phyloP scores from a whole-genome alignment of 345 rosid species.

The Eutrema yunnanense region DNA sequence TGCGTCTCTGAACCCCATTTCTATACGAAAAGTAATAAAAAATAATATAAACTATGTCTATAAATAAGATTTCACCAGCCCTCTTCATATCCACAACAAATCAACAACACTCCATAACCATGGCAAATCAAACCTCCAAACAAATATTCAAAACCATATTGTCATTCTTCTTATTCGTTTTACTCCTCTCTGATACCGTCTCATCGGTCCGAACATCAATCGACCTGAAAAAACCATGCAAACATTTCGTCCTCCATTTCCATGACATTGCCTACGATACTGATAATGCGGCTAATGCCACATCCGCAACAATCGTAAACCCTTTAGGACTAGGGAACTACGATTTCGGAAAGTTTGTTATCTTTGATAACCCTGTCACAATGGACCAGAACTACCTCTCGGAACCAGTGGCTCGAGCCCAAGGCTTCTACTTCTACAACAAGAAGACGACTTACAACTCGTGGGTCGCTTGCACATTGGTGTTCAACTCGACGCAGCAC shows the following conservation, averaged over 20 bases:
- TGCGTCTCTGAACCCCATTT: background rate
- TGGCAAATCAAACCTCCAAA: background rate
- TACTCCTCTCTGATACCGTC: background rate
- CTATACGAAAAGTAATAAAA: background rate
- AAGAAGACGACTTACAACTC: conserved; percentile 29
- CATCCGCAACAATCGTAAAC: background rate
- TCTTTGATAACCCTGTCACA: conserved; percentile 53
- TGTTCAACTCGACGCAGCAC: conserved; percentile 49
- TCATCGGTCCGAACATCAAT: background rate
- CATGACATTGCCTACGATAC: background rate
- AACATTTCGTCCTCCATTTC: background rate
- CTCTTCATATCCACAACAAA: background rate
- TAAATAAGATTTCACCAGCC: background rate
- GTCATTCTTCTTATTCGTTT: background rate
- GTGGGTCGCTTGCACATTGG: conserved; percentile 46
- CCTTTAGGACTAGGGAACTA: conserved; percentile 24
- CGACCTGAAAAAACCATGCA: background rate
- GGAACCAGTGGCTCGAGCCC: conserved; percentile 39
- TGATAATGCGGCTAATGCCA: background rate
- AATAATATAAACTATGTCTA: background rate
- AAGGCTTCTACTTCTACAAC: conserved; percentile 56
- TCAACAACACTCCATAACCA: background rate
- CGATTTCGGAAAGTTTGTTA: conserved; percentile 34
- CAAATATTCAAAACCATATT: background rate
- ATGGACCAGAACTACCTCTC: conserved; percentile 35